Evolutionary conservation across 192 early-diverging fungal species (phyloP), one percentile per base, ranked within the genome.

Genomic region (Podochytrium sp.): DNA sequence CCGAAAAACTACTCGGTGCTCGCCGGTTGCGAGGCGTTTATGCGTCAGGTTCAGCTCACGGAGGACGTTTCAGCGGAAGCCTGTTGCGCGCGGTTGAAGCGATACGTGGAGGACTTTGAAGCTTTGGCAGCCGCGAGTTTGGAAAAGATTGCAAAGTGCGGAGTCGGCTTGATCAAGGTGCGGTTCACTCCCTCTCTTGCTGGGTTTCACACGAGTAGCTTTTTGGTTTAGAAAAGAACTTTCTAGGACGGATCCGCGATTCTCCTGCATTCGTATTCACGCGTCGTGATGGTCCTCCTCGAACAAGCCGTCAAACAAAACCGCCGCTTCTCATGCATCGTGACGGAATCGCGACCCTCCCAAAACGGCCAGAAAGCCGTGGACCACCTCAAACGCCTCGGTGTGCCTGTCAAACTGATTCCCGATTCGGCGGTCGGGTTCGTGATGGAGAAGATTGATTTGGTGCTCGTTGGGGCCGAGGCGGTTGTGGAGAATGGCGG

Each of bases 401-500:
- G 92, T 65, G 92, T 99, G 42, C 91, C 91, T 5, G 93, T 92
- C 20, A 89, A 91, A 50, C 88, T 94, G 25, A 90, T 99, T 39
- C 78, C 93, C 73, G 98, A 99, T 78, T 2, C 47, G 25, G 96
- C 96, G 2, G 93, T 97, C 3, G 95, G 93, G 35, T 97, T 93
- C 80, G 86, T 96, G 65, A 96, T 99, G 85, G 92, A 95, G 68
- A 59, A 74, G 77, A 96, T 99, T 18, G 96, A 99, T 74, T 86
- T 96, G 86, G 93, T 98, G 20, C 86, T 99, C 73, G 96, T 95
- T 33, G 98, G 98, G 23, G 98, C 98, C 7, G 98, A 99, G 80
- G 98, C 95, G 37, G 96, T 99, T 4, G 95, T 96, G 1, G 94
- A 97, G 80, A 99, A 95, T 77, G 98, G 98, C 30, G 98, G 98